Evolutionary conservation across 1,284 basidiomycete species (phyloP).

Genomic region (Singerocomus rubriflavus): DNA sequence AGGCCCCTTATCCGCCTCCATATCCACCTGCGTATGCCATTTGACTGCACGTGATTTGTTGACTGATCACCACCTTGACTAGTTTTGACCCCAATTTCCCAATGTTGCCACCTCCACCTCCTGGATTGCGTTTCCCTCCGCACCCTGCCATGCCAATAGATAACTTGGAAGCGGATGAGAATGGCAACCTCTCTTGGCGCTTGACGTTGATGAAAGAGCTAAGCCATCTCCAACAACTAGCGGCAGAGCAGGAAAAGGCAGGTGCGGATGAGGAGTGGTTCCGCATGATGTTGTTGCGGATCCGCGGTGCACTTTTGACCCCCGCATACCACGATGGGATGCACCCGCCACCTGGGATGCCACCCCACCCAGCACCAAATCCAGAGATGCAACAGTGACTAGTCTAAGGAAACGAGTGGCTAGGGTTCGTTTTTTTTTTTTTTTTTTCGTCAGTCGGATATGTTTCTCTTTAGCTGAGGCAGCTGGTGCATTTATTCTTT

Average conservation of each 20-base stretch:
- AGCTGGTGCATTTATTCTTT: conserved; percentile 1
- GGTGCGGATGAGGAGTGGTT: conserved; percentile 79
- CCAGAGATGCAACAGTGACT: conserved; percentile 31
- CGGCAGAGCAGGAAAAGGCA: conserved; percentile 74
- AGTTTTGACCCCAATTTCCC: conserved; percentile 69
- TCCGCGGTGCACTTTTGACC: conserved; percentile 66
- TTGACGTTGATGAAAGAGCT: conserved; percentile 76
- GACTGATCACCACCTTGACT: conserved; percentile 16
- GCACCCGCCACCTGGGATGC: conserved; percentile 51
- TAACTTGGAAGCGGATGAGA: conserved; percentile 67
- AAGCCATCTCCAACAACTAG: conserved; percentile 63
- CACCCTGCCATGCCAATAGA: conserved; percentile 59
- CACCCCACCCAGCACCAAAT: conserved; percentile 35
- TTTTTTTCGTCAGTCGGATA: neutral
- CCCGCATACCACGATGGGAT: conserved; percentile 57
- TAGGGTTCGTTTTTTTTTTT: conserved; percentile 5
- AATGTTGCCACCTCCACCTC: conserved; percentile 54
- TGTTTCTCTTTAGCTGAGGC: conserved; percentile 11
- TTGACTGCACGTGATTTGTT: neutral
- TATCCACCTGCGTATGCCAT: conserved; percentile 40
- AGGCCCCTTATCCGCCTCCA: conserved; percentile 54
- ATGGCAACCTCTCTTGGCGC: conserved; percentile 77
- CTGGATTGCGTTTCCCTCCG: conserved; percentile 59
- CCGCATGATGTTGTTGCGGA: conserved; percentile 73
- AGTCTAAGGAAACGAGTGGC: neutral